phyloP scores from a whole-genome alignment of 2,329 filamentous ascomycete genomes.

The Chaetomium sp. region DNA sequence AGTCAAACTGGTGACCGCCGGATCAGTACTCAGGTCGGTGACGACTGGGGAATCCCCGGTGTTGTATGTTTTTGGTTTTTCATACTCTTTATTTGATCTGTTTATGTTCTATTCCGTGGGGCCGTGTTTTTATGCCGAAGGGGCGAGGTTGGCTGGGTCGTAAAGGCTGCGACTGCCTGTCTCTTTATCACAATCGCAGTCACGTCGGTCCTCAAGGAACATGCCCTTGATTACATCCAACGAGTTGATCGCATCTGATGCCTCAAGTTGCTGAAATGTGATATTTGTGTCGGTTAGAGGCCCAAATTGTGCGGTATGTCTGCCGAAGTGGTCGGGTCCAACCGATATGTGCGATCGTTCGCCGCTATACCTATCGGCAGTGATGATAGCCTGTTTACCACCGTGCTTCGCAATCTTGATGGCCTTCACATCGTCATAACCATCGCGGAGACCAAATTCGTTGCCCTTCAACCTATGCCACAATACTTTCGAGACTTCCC shows the following conservation, averaged over 20 bases:
- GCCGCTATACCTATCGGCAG: constrained; percentile 43
- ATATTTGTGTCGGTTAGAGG: constrained; percentile 14
- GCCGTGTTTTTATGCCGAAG: too few species aligned
- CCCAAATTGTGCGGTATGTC: constrained; percentile 25
- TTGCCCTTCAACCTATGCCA: constrained; percentile 38
- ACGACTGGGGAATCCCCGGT: too few species aligned
- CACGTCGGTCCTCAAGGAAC: neutral
- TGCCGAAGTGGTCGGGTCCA: constrained; percentile 29
- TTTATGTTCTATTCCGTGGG: too few species aligned
- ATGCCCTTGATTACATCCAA: constrained; percentile 29
- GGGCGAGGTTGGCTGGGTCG: too few species aligned
- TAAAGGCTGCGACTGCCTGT: neutral
- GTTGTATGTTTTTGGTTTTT: too few species aligned
- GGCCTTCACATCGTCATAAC: constrained; percentile 44
- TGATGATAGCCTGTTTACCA: constrained; percentile 32
- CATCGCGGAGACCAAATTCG: constrained; percentile 34
- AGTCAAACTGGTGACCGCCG: too few species aligned
- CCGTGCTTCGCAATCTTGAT: constrained; percentile 37
- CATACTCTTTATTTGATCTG: too few species aligned
- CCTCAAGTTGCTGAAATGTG: neutral
- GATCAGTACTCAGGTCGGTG: too few species aligned
- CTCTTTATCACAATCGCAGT: neutral
- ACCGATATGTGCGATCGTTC: constrained; percentile 40
- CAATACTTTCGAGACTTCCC: constrained; percentile 7
- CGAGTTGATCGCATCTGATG: constrained; percentile 30